These are phyloP conservation scores for Euphorbia schlechtendalii DNA, from an alignment of 441 rosid genomes.

Conservation along the genomic window DNA sequence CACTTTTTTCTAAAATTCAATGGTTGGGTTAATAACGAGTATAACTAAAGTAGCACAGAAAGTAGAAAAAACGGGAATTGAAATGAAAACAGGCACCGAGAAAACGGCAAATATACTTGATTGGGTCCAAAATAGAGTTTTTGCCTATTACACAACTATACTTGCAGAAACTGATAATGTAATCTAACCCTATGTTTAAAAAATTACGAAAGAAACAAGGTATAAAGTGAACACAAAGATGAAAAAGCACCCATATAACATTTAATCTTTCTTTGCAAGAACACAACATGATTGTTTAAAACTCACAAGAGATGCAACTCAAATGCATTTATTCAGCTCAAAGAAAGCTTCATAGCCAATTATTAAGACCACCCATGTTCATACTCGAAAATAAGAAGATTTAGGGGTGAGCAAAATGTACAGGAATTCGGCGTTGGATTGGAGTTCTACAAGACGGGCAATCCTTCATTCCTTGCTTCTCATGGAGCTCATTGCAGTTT, in stretches of 20 bases:
- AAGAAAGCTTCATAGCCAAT: conserved; percentile 20
- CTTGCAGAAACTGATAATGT: no score
- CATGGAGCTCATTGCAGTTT: conserved; percentile 83
- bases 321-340: conserved; percentile 39
- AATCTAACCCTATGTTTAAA: no score
- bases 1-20: no score
- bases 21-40: no score
- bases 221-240: no score
- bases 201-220: no score
- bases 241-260: conserved; percentile 16
- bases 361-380: conserved; percentile 25
- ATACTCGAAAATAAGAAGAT: conserved; percentile 1
- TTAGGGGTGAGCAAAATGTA: conserved; percentile 48
- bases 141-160: no score
- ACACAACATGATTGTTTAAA: conserved; percentile 21
- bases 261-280: conserved; percentile 14
- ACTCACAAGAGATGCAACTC: conserved; percentile 23
- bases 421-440: conserved; percentile 66
- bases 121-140: no score
- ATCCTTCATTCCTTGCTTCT: conserved; percentile 90
- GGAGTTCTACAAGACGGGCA: conserved; percentile 87
- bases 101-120: no score
- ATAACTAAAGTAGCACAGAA: no score
- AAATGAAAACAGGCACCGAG: no score
- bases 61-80: no score